Conservation (phyloP, 2,329 filamentous ascomycete species). For the Cladosporium sphaerospermum region DNA sequence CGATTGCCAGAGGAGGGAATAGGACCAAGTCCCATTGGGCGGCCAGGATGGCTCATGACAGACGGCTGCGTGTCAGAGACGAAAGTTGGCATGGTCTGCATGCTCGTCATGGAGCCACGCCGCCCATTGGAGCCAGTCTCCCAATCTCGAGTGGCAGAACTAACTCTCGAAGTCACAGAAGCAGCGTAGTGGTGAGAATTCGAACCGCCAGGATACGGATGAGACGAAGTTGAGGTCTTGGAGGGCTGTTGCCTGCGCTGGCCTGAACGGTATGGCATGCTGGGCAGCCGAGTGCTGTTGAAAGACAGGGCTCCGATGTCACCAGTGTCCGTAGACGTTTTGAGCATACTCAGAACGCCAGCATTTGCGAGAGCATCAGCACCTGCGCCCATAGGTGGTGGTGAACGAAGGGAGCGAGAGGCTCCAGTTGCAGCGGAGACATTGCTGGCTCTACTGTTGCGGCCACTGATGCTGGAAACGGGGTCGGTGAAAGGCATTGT, state of each 20-base stretch:
- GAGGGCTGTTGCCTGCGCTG: slow-evolving; percentile 31
- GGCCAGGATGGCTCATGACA: slow-evolving; percentile 9
- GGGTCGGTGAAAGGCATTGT: slow-evolving; percentile 41
- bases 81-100: slow-evolving; percentile 38
- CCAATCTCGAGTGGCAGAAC: slow-evolving; percentile 31
- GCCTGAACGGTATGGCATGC: slow-evolving; percentile 31
- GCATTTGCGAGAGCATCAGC: slow-evolving; percentile 31
- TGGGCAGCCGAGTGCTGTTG: slow-evolving; percentile 33
- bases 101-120: slow-evolving; percentile 36
- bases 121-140: slow-evolving; percentile 36
- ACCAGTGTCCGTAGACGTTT: slow-evolving; percentile 44
- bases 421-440: slow-evolving; percentile 33
- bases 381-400: slow-evolving; percentile 24
- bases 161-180: slow-evolving; percentile 38
- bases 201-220: slow-evolving; percentile 22
- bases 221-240: slow-evolving; percentile 36
- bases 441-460: slow-evolving; percentile 43
- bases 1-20: slow-evolving; percentile 6
- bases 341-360: slow-evolving; percentile 45
- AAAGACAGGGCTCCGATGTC: slow-evolving; percentile 38
- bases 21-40: slow-evolving; percentile 8
- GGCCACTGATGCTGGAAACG: slow-evolving; percentile 41
- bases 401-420: slow-evolving; percentile 25
- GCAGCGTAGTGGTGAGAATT: slow-evolving; percentile 30
- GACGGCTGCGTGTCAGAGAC: slow-evolving; percentile 28